A percentile compares a stretch with the other conserved stretches of the same genome.
Conservation (phyloP, 352 stramenopile species). For the Pythium guiyangense region DNA sequence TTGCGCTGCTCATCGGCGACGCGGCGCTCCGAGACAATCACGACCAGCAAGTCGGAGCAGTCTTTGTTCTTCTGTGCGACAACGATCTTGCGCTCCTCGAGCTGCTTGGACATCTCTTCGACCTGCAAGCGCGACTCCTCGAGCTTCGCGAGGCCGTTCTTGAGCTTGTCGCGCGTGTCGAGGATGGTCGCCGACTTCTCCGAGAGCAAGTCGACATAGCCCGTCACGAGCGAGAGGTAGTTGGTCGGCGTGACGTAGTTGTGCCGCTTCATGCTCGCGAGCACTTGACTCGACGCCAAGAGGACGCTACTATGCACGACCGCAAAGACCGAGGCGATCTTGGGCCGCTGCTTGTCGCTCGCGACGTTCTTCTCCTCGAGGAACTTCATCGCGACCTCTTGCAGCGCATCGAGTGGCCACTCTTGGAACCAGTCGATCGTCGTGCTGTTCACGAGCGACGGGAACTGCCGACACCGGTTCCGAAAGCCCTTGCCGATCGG, state of each 20-base stretch:
- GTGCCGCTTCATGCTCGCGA: slow-evolving; percentile 88
- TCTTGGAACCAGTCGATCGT: slow-evolving; percentile 94
- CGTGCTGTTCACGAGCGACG: slow-evolving; percentile 92
- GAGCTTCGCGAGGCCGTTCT: slow-evolving; percentile 79
- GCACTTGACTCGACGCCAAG: slow-evolving; percentile 75
- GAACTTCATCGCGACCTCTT: slow-evolving; percentile 93
- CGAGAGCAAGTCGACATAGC: slow-evolving; percentile 80
- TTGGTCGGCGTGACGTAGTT: slow-evolving; percentile 95
- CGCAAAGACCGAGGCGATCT: slow-evolving; percentile 87
- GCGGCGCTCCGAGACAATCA: slow-evolving; percentile 93
- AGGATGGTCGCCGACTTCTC: slow-evolving; percentile 73
- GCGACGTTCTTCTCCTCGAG: slow-evolving; percentile 85
- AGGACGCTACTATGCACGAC: slow-evolving; percentile 88
- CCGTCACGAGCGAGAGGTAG: slow-evolving; percentile 91
- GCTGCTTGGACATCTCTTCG: slow-evolving; percentile 83
- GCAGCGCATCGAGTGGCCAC: slow-evolving; percentile 89
- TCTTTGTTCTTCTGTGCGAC: slow-evolving; percentile 92
- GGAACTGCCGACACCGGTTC: slow-evolving; percentile 86
- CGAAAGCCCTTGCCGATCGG: slow-evolving; percentile 88
- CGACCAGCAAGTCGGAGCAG: slow-evolving; percentile 92
- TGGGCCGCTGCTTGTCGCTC: slow-evolving; percentile 59
- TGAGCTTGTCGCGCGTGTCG: slow-evolving; percentile 76
- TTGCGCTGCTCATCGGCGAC: slow-evolving; percentile 92
- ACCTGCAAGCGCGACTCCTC: slow-evolving; percentile 80
- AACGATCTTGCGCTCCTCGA: slow-evolving; percentile 87